phyloP scores from a whole-genome alignment of 225 moss, liverwort and hornwort genomes.

The Thuidium tamariscinum region DNA sequence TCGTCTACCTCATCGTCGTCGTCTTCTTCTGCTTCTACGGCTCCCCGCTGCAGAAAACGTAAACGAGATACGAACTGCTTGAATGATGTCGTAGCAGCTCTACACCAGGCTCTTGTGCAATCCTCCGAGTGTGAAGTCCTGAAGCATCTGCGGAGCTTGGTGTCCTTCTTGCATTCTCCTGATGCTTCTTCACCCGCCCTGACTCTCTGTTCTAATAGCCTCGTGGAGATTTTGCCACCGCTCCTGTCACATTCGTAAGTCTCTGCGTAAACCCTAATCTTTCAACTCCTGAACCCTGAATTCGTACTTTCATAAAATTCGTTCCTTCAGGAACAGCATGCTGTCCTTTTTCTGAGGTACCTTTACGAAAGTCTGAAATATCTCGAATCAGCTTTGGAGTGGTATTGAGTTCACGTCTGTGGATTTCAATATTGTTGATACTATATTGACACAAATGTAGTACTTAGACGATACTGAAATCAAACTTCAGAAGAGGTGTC shows the following conservation, averaged over 20 bases:
- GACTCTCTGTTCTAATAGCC: not conserved
- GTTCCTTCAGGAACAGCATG: not conserved
- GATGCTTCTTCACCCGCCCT: not conserved
- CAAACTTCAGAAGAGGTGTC: not conserved
- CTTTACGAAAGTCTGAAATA: not conserved
- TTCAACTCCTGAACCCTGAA: not conserved
- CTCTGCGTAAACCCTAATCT: not conserved
- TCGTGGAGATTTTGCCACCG: constrained; percentile 8
- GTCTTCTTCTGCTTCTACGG: not conserved
- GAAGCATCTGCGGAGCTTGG: not conserved
- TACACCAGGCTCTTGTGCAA: not conserved
- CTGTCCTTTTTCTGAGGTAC: not conserved
- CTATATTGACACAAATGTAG: not conserved
- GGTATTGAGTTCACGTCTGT: not conserved
- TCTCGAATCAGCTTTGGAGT: not conserved
- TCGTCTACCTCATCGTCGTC: not conserved
- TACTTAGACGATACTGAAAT: not conserved
- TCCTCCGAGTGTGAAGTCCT: not conserved
- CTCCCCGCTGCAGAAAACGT: not conserved
- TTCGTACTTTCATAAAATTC: not conserved
- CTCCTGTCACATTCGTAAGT: constrained; percentile 22
- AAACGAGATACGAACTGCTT: not conserved
- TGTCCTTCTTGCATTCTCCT: not conserved
- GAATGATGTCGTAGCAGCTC: not conserved
- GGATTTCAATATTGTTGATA: not conserved